These are phyloP conservation scores for Acer saccharum DNA, from an alignment of 345 rosid species.

Conservation along the genomic window DNA sequence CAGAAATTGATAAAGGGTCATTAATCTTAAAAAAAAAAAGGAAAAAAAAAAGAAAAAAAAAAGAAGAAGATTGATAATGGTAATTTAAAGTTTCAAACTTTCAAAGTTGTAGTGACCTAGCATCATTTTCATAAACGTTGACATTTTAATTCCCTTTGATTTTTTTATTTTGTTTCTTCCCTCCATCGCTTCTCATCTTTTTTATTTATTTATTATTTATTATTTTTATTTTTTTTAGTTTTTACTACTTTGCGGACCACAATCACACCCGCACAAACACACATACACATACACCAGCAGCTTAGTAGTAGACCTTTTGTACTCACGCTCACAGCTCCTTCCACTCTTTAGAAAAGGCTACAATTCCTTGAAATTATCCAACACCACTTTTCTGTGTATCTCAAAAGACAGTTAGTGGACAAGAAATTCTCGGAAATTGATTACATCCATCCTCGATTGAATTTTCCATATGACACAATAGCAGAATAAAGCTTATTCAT, in stretches of 20 bases:
- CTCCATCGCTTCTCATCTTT: not conserved
- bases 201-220: too few relatives aligned
- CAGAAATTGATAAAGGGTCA: slow-evolving; percentile 50
- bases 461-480: not conserved
- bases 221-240: slow-evolving; percentile 25
- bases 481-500: not conserved
- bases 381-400: slow-evolving; percentile 19
- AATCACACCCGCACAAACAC: slow-evolving; percentile 49
- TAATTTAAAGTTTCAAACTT: slow-evolving; percentile 44
- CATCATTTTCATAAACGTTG: slow-evolving; percentile 52
- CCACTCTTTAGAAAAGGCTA: slow-evolving; percentile 40
- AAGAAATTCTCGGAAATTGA: slow-evolving; percentile 48
- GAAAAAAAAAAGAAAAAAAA: not conserved
- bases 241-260: slow-evolving; percentile 53
- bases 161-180: not conserved
- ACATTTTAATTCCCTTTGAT: slow-evolving; percentile 34
- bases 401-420: slow-evolving; percentile 30
- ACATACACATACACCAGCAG: slow-evolving; percentile 38
- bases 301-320: slow-evolving; percentile 36
- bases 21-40: not conserved
- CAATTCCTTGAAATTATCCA: slow-evolving; percentile 26
- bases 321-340: slow-evolving; percentile 39
- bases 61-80: slow-evolving; percentile 21
- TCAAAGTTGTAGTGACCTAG: slow-evolving; percentile 23
- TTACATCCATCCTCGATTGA: slow-evolving; percentile 4